phyloP scores from a whole-genome alignment of 2,329 filamentous ascomycete genomes.

The Nigrospora osmanthi region DNA sequence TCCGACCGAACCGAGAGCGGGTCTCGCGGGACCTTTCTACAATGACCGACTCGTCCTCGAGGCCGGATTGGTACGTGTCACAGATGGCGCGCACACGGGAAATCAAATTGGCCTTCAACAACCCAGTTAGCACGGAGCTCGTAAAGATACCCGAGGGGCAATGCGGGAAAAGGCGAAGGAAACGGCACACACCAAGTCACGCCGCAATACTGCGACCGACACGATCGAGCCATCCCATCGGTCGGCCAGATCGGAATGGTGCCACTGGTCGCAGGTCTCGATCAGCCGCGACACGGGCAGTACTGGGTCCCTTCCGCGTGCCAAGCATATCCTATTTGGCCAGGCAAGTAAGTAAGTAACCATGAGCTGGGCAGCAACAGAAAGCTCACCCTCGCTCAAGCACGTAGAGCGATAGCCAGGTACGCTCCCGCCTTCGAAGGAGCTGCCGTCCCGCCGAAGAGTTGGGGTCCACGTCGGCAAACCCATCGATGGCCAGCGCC shows the following conservation, averaged over 20 bases:
- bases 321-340: constrained; percentile 51
- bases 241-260: constrained; percentile 54
- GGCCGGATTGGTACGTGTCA: constrained; percentile 42
- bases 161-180: not conserved
- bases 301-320: constrained; percentile 60
- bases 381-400: constrained; percentile 54
- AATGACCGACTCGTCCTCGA: constrained; percentile 42
- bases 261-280: constrained; percentile 63
- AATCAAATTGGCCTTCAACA: constrained; percentile 43
- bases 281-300: constrained; percentile 60
- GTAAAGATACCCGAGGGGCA: not conserved
- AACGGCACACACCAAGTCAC: constrained; percentile 47
- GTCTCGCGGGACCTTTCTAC: constrained; percentile 38
- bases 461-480: constrained; percentile 50
- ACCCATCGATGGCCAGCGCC: constrained; percentile 61
- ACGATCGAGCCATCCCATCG: constrained; percentile 63
- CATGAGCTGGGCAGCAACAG: not conserved
- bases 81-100: constrained; percentile 50
- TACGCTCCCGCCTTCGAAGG: constrained; percentile 56
- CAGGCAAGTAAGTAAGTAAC: constrained; percentile 13
- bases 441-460: constrained; percentile 55
- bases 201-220: constrained; percentile 61
- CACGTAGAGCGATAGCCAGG: constrained; percentile 66
- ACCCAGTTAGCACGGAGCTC: not conserved
- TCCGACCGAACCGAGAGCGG: not conserved